A percentile compares a stretch with the other conserved stretches of the same genome.
These are phyloP conservation scores for Populus alba DNA, from an alignment of 345 rosid genomes.

Conservation along the genomic window DNA sequence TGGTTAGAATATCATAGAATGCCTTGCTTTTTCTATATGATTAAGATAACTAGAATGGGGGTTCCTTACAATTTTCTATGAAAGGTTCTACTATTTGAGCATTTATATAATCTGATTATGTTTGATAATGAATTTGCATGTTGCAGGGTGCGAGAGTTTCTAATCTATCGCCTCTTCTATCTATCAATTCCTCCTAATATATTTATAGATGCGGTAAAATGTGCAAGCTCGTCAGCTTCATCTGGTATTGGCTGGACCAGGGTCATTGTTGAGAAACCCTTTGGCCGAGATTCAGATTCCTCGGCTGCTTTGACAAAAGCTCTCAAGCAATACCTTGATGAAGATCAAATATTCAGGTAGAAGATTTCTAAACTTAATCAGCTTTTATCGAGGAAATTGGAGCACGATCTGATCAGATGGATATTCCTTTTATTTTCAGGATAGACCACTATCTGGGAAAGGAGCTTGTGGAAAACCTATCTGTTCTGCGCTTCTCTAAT, in stretches of 20 bases:
- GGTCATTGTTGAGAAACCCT: slow-evolving; percentile 98
- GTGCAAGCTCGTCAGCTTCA: slow-evolving; percentile 88
- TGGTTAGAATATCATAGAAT: background rate
- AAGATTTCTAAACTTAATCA: slow-evolving; percentile 4
- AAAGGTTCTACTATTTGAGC: background rate
- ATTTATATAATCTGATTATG: background rate
- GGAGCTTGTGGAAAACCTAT: slow-evolving; percentile 94
- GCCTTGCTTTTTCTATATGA: too few species aligned
- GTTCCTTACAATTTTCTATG: background rate
- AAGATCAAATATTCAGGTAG: slow-evolving; percentile 96
- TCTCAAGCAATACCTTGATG: slow-evolving; percentile 73
- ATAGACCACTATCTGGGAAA: slow-evolving; percentile 97
- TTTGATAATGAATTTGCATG: slow-evolving; percentile 16
- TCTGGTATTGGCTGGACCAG: slow-evolving; percentile 94
- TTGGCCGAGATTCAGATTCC: slow-evolving; percentile 95
- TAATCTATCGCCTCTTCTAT: slow-evolving; percentile 91
- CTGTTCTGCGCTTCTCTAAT: slow-evolving; percentile 96
- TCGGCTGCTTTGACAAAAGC: slow-evolving; percentile 89
- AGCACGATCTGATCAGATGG: slow-evolving; percentile 16
- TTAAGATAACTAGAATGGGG: background rate
- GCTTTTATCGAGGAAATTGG: slow-evolving; percentile 3
- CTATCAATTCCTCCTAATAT: slow-evolving; percentile 94
- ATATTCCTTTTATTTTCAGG: slow-evolving; percentile 42
- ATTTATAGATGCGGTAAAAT: slow-evolving; percentile 85
- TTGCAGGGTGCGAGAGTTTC: slow-evolving; percentile 76